Conservation (phyloP, 495 filamentous ascomycete species). For the Friedmanniomyces simplex region DNA sequence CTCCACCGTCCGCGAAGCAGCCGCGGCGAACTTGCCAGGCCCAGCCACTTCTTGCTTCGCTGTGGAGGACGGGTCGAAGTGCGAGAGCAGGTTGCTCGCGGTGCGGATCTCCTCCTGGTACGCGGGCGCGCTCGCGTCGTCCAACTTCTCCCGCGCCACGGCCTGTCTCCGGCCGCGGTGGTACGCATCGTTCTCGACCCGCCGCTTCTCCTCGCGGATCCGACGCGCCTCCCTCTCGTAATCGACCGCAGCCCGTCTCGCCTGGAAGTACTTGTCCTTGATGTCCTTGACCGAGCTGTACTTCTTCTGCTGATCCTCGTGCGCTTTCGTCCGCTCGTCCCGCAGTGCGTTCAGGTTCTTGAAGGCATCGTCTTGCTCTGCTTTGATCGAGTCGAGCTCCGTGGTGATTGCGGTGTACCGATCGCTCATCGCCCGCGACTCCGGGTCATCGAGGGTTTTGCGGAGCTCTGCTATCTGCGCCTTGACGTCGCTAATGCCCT, state of each 20-base stretch:
- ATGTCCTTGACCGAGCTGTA: conserved; percentile 65
- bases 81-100: conserved; percentile 72
- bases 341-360: conserved; percentile 75
- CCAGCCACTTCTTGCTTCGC: conserved; percentile 35
- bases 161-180: conserved; percentile 67
- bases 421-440: conserved; percentile 75
- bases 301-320: conserved; percentile 74
- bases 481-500: conserved; percentile 74
- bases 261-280: conserved; percentile 75
- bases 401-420: conserved; percentile 69
- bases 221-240: conserved; percentile 72
- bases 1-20: conserved; percentile 72
- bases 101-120: conserved; percentile 85
- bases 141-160: conserved; percentile 71
- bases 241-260: conserved; percentile 62
- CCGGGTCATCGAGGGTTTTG: conserved; percentile 83
- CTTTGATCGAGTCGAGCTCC: conserved; percentile 80
- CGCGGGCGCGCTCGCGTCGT: conserved; percentile 80
- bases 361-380: conserved; percentile 77
- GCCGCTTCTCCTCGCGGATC: conserved; percentile 64
- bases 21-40: conserved; percentile 60
- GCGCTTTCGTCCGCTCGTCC: conserved; percentile 76
- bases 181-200: conserved; percentile 65
- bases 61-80: conserved; percentile 73
- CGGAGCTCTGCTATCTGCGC: conserved; percentile 73